Evolutionary conservation across 306 rosid species (phyloP).

Genomic region (Quercus gilva): DNA sequence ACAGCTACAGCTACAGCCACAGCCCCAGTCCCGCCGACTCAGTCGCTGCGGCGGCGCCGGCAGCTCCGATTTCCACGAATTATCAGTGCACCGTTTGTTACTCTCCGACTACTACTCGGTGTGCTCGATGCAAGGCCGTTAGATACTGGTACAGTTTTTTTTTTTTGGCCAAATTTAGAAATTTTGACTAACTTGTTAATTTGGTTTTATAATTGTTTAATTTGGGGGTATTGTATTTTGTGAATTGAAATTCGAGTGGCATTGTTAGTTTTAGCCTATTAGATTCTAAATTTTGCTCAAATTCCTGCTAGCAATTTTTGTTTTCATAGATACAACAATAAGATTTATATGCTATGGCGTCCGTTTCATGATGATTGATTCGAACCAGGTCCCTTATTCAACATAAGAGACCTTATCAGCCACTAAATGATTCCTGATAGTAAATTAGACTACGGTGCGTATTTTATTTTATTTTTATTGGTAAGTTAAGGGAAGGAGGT

Average conservation of each 20-base stretch:
- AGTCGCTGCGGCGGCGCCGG: background rate
- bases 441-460: no score
- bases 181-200: slow-evolving; percentile 1
- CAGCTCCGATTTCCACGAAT: background rate
- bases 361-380: no score
- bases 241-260: background rate
- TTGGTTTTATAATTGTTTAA: background rate
- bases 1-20: background rate
- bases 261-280: background rate
- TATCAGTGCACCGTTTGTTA: slow-evolving; percentile 72
- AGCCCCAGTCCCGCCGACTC: no score
- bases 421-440: no score
- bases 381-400: no score
- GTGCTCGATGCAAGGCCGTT: slow-evolving; percentile 79
- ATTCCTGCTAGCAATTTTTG: no score
- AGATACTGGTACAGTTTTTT: slow-evolving; percentile 71
- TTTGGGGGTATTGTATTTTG: background rate
- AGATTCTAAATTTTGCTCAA: background rate
- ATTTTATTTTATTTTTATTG: no score
- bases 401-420: no score
- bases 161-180: background rate
- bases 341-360: no score
- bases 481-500: no score
- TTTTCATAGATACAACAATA: no score
- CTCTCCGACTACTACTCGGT: slow-evolving; percentile 69